Conservation (phyloP, 2,329 filamentous ascomycete species). For the Podosphaera xanthii region DNA sequence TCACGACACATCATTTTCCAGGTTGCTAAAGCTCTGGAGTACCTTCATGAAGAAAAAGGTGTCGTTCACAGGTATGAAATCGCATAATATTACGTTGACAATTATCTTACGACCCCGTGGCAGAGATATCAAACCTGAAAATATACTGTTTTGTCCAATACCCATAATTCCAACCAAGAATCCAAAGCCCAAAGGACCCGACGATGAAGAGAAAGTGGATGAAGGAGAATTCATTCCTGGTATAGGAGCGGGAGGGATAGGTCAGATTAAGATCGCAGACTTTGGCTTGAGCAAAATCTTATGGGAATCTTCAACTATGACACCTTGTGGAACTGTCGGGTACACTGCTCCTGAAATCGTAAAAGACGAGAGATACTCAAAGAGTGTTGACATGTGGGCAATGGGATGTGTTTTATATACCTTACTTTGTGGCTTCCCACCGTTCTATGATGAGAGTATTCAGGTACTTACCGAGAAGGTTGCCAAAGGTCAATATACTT, state of each 20-base stretch:
- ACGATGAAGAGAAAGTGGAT: conserved; percentile 92
- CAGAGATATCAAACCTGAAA: conserved; percentile 97
- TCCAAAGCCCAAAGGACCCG: conserved; percentile 59
- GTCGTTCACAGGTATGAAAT: conserved; percentile 71
- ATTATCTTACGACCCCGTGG: conserved; percentile 15
- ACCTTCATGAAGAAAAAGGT: conserved; percentile 81
- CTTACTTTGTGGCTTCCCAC: conserved; percentile 86
- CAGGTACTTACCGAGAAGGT: conserved; percentile 95
- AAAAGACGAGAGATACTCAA: conserved; percentile 95
- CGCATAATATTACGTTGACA: conserved; percentile 14
- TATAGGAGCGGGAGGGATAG: conserved; percentile 71
- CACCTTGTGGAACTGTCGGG: conserved; percentile 92
- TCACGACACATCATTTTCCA: conserved; percentile 87
- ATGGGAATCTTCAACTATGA: conserved; percentile 97
- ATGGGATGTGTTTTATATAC: conserved; percentile 93
- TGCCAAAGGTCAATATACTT: conserved; percentile 87
- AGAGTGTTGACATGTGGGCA: conserved; percentile 99
- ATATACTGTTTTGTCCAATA: conserved; percentile 76
- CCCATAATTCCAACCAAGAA: conserved; percentile 59
- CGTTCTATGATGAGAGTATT: conserved; percentile 97
- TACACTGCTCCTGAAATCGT: conserved; percentile 98
- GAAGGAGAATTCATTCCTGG: conserved; percentile 82
- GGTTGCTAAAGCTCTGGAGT: conserved; percentile 83
- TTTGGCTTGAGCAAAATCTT: conserved; percentile 96
- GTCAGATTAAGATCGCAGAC: conserved; percentile 89